Evolutionary conservation across 768 basidiomycete genomes (phyloP), one percentile per base, ranked within the genome.

Genomic region (Russula lepida): DNA sequence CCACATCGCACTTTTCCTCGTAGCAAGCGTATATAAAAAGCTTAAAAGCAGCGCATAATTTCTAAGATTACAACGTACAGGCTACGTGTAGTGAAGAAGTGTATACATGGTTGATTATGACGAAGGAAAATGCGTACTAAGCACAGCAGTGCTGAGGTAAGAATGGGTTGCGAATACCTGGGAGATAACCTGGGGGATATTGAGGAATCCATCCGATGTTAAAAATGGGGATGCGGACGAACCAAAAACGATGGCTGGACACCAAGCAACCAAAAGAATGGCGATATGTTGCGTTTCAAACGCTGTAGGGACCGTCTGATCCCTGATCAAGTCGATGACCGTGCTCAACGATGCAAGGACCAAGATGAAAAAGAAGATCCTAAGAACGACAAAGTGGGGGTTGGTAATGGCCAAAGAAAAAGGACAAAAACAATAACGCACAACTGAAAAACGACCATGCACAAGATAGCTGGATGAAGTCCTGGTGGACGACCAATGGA

Each of bases 281-380:
- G 83, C 81, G 57, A 88, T 68, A 68, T 88, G 83, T 61, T 88
- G 85, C 30, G 84, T 81, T 28, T 84, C 85, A 65, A 88, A 80
- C 4, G 84, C 72, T 15, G 78, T 71, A 2, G 85, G 83, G 25
- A 70, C 53, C 1, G 9, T 0, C 27, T 71, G 72, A 48, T 69
- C 69, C 54, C 37, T 72, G 32, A 68, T 74, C 41, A 83, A 73
- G 67, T 85, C 83, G 41, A 84, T 69, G 30, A 84, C 65, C 1
- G 81, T 79, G 6, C 79, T 77, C 57, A 84, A 73, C 50, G 76
- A 76, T 9, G 79, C 74, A 25, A 85, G 74, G 28, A 78, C 69
- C 66, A 84, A 79, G 52, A 77, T 69, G 23, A 73, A 65, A 17
- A 78, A 74, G 70, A 83, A 80, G 64, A 68, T 65, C 64, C 81